These are phyloP conservation scores for Anisodus tanguticus DNA, from an alignment of 257 asterid species.

Conservation along the genomic window DNA sequence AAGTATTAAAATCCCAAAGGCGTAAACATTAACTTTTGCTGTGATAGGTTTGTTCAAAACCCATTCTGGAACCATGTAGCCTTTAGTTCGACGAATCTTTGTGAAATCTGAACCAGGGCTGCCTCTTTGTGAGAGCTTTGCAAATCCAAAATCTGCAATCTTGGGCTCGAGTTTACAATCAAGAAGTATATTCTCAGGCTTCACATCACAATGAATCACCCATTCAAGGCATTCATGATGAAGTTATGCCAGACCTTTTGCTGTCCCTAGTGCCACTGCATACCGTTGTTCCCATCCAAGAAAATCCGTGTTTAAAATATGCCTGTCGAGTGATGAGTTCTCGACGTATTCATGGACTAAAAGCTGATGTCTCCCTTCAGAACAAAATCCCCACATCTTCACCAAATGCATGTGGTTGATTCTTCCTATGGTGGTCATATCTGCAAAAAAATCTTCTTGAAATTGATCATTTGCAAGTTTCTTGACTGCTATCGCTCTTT, in stretches of 20 bases:
- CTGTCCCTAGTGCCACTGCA: conserved; percentile 45
- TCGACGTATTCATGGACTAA: conserved; percentile 45
- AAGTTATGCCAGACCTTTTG: conserved; percentile 48
- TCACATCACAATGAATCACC: conserved; percentile 55
- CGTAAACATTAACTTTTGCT: conserved; percentile 50
- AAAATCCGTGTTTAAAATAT: conserved; percentile 29
- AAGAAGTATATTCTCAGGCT: conserved; percentile 49
- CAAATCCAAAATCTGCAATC: conserved; percentile 54
- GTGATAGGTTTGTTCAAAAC: conserved; percentile 47
- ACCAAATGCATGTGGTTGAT: conserved; percentile 49
- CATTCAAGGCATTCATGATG: conserved; percentile 57
- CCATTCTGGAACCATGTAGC: conserved; percentile 58
- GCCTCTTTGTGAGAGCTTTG: conserved; percentile 44
- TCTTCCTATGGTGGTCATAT: conserved; percentile 42
- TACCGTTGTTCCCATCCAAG: conserved; percentile 47
- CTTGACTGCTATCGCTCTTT: conserved; percentile 41
- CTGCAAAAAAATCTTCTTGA: conserved; percentile 51
- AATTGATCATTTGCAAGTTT: conserved; percentile 36
- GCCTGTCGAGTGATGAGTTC: conserved; percentile 45
- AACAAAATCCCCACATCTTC: conserved; percentile 55
- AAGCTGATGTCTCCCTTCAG: conserved; percentile 41
- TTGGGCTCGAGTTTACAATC: conserved; percentile 41
- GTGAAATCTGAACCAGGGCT: conserved; percentile 37
- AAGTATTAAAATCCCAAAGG: conserved; percentile 47
- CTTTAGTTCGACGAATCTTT: conserved; percentile 47